phyloP scores from a whole-genome alignment of 192 early-diverging fungal species.

The Coemansia sp. region DNA sequence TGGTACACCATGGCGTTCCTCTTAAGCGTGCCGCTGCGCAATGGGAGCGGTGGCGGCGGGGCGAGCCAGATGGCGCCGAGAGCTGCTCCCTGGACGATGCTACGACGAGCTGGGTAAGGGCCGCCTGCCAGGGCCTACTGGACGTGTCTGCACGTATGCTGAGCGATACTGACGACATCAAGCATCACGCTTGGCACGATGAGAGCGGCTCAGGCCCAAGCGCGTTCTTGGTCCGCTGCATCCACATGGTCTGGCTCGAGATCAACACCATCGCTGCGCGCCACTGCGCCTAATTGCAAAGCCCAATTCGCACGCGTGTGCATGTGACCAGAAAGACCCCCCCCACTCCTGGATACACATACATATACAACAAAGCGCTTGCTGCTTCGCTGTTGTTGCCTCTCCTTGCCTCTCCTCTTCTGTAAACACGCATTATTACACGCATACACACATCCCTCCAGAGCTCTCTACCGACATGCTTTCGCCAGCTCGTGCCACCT shows the following conservation, averaged over 20 bases:
- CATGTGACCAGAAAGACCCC: constrained; percentile 19
- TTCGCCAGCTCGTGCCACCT: background rate
- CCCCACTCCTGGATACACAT: background rate
- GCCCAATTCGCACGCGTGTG: constrained; percentile 4
- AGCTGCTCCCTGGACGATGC: background rate
- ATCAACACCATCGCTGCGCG: constrained; percentile 15
- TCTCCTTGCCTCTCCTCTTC: background rate
- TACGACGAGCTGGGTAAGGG: constrained; percentile 11
- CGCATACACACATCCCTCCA: background rate
- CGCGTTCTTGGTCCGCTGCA: constrained; percentile 17
- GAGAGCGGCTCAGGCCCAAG: background rate
- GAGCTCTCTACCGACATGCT: background rate
- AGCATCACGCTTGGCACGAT: background rate
- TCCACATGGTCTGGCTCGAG: constrained; percentile 27
- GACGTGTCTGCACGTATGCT: background rate
- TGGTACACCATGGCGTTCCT: constrained; percentile 7
- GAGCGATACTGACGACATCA: background rate
- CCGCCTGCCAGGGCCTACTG: constrained; percentile 12
- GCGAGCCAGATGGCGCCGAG: background rate
- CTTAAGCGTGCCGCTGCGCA: constrained; percentile 17
- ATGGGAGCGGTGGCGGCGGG: constrained; percentile 39
- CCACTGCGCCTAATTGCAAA: background rate
- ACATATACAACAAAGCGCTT: background rate
- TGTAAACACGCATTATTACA: too few species aligned
- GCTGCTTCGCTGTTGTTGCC: background rate